phyloP scores from a whole-genome alignment of 139 green algal genomes.

The Chlamydomonas schloesseri region DNA sequence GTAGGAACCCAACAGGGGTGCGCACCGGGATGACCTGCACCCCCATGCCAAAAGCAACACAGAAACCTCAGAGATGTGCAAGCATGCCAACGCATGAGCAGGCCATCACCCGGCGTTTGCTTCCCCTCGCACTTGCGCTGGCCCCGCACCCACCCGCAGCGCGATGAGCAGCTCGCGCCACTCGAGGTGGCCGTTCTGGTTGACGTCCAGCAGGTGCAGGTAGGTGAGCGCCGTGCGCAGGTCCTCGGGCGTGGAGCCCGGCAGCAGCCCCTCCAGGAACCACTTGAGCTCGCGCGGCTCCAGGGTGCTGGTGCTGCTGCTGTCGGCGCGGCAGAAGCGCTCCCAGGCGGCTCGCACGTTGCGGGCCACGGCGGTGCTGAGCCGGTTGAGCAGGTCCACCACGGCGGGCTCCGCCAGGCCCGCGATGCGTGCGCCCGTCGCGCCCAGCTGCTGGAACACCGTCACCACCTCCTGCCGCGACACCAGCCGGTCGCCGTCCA shows the following conservation, averaged over 20 bases:
- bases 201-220: slow-evolving; percentile 47
- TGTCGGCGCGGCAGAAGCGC: slow-evolving; percentile 33
- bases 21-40: slow-evolving; percentile 17
- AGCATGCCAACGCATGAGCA: too few relatives aligned
- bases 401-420: slow-evolving; percentile 10
- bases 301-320: background rate
- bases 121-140: too few relatives aligned
- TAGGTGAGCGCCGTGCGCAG: slow-evolving; percentile 46
- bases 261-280: slow-evolving; percentile 51
- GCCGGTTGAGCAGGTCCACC: slow-evolving; percentile 27
- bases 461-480: slow-evolving; percentile 43
- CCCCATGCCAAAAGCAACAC: too few relatives aligned
- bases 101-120: too few relatives aligned
- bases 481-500: slow-evolving; percentile 55
- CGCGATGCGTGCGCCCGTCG: slow-evolving; percentile 3
- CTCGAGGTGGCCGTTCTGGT: slow-evolving; percentile 36
- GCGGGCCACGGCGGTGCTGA: background rate
- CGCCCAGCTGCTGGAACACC: slow-evolving; percentile 45
- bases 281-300: slow-evolving; percentile 27
- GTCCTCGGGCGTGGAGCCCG: slow-evolving; percentile 10
- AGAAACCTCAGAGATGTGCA: too few relatives aligned
- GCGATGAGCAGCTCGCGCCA: slow-evolving; percentile 44
- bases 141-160: slow-evolving; percentile 13
- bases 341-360: slow-evolving; percentile 28
- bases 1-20: background rate